A percentile compares a stretch with the other conserved stretches of the same genome.
Evolutionary conservation across 331 rosid species (phyloP).

Genomic region (Pyracantha coccinea): DNA sequence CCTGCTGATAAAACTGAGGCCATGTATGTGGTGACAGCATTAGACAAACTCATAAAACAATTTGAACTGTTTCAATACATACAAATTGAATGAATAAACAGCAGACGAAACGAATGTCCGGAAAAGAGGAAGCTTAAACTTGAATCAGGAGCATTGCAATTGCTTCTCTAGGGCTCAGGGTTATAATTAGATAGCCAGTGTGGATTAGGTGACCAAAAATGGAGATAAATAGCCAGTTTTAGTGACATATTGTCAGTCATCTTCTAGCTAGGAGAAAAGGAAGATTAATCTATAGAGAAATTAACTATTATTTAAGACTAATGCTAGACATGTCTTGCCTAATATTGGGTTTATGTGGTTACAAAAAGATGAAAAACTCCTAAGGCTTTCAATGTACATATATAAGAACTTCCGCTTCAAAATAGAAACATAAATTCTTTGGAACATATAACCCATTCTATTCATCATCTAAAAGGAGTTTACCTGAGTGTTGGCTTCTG

Average conservation of each 20-base stretch:
- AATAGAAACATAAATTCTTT: not conserved
- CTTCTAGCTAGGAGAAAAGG: not conserved
- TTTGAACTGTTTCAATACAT: not conserved
- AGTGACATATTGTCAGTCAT: too few relatives aligned
- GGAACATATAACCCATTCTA: not conserved
- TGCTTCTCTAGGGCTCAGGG: not conserved
- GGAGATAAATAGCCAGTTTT: too few relatives aligned
- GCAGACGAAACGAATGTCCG: too few relatives aligned
- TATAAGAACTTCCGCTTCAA: not conserved
- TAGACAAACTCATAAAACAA: not conserved
- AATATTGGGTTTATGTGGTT: not conserved
- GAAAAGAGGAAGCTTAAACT: too few relatives aligned
- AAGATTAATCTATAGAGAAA: not conserved
- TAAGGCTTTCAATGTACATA: not conserved
- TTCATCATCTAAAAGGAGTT: not conserved
- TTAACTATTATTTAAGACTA: not conserved
- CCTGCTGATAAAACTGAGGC: conserved; percentile 86
- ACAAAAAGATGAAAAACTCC: not conserved
- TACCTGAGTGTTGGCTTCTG: conserved; percentile 92
- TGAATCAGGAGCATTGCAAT: too few relatives aligned
- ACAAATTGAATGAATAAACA: too few relatives aligned
- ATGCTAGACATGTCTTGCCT: not conserved
- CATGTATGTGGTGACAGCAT: not conserved
- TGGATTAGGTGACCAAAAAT: too few relatives aligned
- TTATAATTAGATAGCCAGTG: not conserved